A percentile compares a stretch with the other conserved stretches of the same genome.
Evolutionary conservation across 169 alveolate genomes (phyloP).

Genomic region (Plasmodium inui): DNA sequence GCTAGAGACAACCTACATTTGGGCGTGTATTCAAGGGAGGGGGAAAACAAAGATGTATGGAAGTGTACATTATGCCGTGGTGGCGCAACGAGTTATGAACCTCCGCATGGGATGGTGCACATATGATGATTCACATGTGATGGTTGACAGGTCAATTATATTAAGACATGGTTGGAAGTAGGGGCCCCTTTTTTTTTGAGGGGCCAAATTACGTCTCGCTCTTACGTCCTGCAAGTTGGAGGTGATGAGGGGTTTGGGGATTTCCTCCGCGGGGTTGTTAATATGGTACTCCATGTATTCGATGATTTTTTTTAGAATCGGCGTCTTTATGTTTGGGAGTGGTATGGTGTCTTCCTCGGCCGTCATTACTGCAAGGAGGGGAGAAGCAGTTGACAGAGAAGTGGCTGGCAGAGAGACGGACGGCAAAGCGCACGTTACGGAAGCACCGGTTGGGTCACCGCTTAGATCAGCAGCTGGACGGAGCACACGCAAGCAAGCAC

Average conservation of each 20-base stretch:
- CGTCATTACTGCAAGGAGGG: slow-evolving; percentile 39
- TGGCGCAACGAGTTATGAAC: background rate
- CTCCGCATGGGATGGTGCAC: background rate
- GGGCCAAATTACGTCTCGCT: background rate
- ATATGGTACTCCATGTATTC: slow-evolving; percentile 94
- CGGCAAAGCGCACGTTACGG: background rate
- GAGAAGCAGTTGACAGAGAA: too few relatives aligned
- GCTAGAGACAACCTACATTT: slow-evolving; percentile 85
- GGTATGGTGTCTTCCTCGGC: slow-evolving; percentile 93
- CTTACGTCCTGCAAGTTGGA: slow-evolving; percentile 87
- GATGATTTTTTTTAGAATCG: slow-evolving; percentile 90
- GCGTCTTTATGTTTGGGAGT: slow-evolving; percentile 92
- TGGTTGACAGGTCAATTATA: background rate
- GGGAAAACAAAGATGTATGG: background rate
- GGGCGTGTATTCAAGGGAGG: background rate
- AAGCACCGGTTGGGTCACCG: background rate
- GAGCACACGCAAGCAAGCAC: background rate
- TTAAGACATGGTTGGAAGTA: background rate
- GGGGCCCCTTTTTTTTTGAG: background rate
- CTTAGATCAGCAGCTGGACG: background rate
- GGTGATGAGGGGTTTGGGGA: slow-evolving; percentile 95
- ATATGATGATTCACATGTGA: background rate
- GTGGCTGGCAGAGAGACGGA: background rate
- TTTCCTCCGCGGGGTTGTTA: slow-evolving; percentile 93
- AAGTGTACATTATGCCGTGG: background rate